Base-by-base conservation (phyloP, 108 stramenopile genomes). In the Phaeodactylum tricornutum region DNA sequence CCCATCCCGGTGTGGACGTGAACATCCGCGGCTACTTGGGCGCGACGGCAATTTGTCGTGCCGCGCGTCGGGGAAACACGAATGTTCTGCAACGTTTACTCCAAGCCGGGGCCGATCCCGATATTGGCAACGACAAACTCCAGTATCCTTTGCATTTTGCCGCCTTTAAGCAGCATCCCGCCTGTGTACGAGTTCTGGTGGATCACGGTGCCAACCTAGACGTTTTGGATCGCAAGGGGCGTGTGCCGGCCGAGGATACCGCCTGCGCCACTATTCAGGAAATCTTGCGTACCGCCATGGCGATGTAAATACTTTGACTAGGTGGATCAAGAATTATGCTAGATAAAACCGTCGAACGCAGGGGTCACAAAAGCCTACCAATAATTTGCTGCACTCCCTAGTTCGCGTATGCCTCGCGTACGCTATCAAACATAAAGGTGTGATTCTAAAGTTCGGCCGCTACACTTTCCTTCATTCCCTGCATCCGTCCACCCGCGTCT, bases 401-500 rank as follows among this genome's bases (percentile, higher is more conserved):
- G n/a, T n/a, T n/a, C n/a, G n/a, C n/a, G n/a, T n/a, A n/a, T n/a
- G n/a, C n/a, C n/a, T n/a, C n/a, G n/a, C n/a, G n/a, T n/a, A n/a
- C n/a, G n/a, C n/a, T n/a, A n/a, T n/a, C n/a, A n/a, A n/a, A n/a
- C n/a, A n/a, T n/a, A n/a, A n/a, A n/a, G n/a, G n/a, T n/a, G n/a
- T n/a, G n/a, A n/a, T n/a, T n/a, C n/a, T n/a, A n/a, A n/a, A n/a
- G n/a, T n/a, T n/a, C n/a, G n/a, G n/a, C 69, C 24, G 60, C 58
- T 22, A 77, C 38, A 36, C 70, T 77, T 57, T 88, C 86, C 46
- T 79, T 76, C 68, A 84, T 67, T 12, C 86, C 88, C 11, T 67
- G 69, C 60, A 84, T 66, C 20, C 84, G 55, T 23, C 79, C 84
- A 34, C 81, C 88, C 5, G 74, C 77, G 38, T 86, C 81, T 29